phyloP scores from a whole-genome alignment of 768 basidiomycete species.

The Tephrocybe sp. region DNA sequence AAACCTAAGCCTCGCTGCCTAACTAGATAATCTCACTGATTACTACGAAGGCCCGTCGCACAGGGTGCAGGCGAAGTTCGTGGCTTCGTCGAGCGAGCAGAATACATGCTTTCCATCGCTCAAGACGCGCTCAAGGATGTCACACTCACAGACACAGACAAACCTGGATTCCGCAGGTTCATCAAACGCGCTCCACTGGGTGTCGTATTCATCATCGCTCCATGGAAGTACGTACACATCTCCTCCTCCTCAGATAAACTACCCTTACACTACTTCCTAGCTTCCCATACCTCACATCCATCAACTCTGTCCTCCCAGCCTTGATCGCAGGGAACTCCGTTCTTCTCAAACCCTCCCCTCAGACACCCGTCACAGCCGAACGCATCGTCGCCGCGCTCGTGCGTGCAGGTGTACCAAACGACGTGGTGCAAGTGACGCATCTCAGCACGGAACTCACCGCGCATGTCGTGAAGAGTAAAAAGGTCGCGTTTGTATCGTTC shows the following conservation, averaged over 20 bases:
- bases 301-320: slow-evolving; percentile 92
- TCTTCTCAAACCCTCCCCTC: slow-evolving; percentile 93
- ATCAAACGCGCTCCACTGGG: slow-evolving; percentile 86
- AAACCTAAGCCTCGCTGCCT: not conserved
- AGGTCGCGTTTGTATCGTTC: slow-evolving; percentile 83
- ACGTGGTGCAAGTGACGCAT: slow-evolving; percentile 75
- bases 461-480: slow-evolving; percentile 58
- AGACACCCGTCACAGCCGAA: slow-evolving; percentile 89
- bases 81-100: slow-evolving; percentile 78
- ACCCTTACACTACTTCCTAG: slow-evolving; percentile 32
- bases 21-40: not conserved
- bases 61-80: slow-evolving; percentile 78
- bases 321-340: slow-evolving; percentile 89
- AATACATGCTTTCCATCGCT: slow-evolving; percentile 86
- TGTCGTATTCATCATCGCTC: slow-evolving; percentile 82
- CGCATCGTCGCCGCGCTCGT: slow-evolving; percentile 66
- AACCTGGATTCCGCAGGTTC: slow-evolving; percentile 78
- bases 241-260: not conserved
- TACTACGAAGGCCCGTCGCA: slow-evolving; percentile 64
- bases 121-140: slow-evolving; percentile 71
- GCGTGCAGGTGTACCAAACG: slow-evolving; percentile 75
- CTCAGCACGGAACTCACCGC: slow-evolving; percentile 61
- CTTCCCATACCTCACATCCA: slow-evolving; percentile 84
- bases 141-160: slow-evolving; percentile 69
- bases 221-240: slow-evolving; percentile 80